phyloP scores from a whole-genome alignment of 2,329 filamentous ascomycete genomes.

The Fusarium praegraminearum region DNA sequence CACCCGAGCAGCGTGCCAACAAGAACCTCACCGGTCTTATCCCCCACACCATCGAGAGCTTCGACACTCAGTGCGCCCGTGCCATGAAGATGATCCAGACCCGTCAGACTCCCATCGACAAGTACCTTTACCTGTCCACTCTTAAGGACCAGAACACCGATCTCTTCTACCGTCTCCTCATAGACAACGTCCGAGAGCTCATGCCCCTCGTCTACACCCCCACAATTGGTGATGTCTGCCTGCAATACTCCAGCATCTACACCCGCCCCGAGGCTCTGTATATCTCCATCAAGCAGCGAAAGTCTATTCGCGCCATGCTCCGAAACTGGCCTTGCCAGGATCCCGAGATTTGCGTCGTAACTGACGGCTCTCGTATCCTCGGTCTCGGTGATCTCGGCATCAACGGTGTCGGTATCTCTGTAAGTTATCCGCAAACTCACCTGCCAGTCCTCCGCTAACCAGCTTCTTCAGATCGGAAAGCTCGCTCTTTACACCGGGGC shows the following conservation, averaged over 20 bases:
- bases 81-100: conserved; percentile 80
- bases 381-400: conserved; percentile 95
- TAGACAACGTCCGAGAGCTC: conserved; percentile 80
- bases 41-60: conserved; percentile 72
- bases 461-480: conserved; percentile 78
- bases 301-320: conserved; percentile 88
- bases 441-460: conserved; percentile 35
- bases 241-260: conserved; percentile 96
- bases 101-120: conserved; percentile 78
- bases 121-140: conserved; percentile 83
- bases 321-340: conserved; percentile 91
- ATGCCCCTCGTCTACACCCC: conserved; percentile 90
- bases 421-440: conserved; percentile 55
- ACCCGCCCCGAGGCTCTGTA: conserved; percentile 96
- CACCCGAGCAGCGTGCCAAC: conserved; percentile 70
- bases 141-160: conserved; percentile 82
- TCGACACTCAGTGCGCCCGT: conserved; percentile 70
- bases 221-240: conserved; percentile 94
- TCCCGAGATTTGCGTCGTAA: conserved; percentile 96
- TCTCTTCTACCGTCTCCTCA: conserved; percentile 85
- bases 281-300: conserved; percentile 94
- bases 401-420: conserved; percentile 97
- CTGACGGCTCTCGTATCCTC: conserved; percentile 92
- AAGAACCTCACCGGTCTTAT: conserved; percentile 76
- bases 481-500: conserved; percentile 94